A percentile compares a stretch with the other conserved stretches of the same genome.
Conservation (phyloP, 2,329 filamentous ascomycete species). For the Byssochlamys sp. region DNA sequence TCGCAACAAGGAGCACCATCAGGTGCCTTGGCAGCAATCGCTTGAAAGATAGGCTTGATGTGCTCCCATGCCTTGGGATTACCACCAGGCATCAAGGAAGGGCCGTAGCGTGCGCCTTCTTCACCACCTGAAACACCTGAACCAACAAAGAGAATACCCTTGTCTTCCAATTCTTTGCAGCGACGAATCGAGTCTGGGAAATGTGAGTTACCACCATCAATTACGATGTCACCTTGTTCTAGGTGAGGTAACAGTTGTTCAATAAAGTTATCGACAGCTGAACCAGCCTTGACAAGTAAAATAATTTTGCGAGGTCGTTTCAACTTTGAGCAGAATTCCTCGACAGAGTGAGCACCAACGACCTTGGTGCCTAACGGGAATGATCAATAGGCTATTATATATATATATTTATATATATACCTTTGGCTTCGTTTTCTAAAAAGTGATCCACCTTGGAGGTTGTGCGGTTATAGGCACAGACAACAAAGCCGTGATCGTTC, state of each 20-base stretch:
- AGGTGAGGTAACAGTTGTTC: constrained; percentile 80
- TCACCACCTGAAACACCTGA: constrained; percentile 97
- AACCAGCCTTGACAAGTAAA: constrained; percentile 96
- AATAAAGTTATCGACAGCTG: constrained; percentile 97
- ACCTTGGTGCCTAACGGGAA: constrained; percentile 67
- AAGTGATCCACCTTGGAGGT: constrained; percentile 95
- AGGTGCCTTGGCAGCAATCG: constrained; percentile 93
- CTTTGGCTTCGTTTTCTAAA: constrained; percentile 82
- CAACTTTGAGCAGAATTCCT: constrained; percentile 93
- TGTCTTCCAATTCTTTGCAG: constrained; percentile 71
- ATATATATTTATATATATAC: constrained; percentile 27
- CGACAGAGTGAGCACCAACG: constrained; percentile 79
- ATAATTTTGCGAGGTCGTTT: constrained; percentile 95
- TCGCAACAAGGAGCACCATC: constrained; percentile 96
- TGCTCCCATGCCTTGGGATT: constrained; percentile 95
- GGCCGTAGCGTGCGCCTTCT: constrained; percentile 95
- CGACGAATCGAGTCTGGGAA: constrained; percentile 98
- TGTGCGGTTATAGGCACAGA: constrained; percentile 97
- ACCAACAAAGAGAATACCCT: constrained; percentile 92
- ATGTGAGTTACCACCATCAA: constrained; percentile 98
- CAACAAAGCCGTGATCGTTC: constrained; percentile 86
- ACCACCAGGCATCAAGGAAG: constrained; percentile 97
- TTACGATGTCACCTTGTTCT: constrained; percentile 84
- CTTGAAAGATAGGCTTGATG: constrained; percentile 98
- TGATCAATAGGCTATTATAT: constrained; percentile 16